Conservation (phyloP, 108 stramenopile species). For the Conticribra weissflogii region DNA sequence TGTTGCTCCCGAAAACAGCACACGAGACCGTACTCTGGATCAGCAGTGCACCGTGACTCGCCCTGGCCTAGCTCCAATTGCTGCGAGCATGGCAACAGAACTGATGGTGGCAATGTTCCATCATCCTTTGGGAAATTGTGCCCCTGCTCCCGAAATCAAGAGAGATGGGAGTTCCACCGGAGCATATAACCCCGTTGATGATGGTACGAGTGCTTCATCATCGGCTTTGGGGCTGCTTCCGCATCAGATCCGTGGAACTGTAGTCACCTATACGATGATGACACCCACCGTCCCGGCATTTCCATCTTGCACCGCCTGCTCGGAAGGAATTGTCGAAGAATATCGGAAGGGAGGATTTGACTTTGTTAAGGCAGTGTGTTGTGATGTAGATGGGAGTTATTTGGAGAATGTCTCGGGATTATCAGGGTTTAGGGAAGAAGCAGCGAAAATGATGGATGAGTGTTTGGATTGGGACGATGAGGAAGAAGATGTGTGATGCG, state of each 20-base stretch:
- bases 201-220: constrained; percentile 35
- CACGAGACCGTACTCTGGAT: constrained; percentile 95
- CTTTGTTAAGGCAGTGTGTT: constrained; percentile 82
- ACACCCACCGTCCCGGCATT: constrained; percentile 92
- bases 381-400: constrained; percentile 70
- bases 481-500: constrained; percentile 13
- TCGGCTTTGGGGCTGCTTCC: constrained; percentile 82
- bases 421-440: constrained; percentile 56
- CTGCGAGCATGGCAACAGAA: constrained; percentile 94
- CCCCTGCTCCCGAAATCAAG: constrained; percentile 53
- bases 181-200: constrained; percentile 57
- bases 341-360: constrained; percentile 74
- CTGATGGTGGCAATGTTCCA: constrained; percentile 93
- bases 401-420: constrained; percentile 82
- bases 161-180: constrained; percentile 7
- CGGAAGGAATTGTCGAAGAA: constrained; percentile 75
- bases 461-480: constrained; percentile 58
- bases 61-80: constrained; percentile 97
- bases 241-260: constrained; percentile 93
- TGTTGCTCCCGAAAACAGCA: constrained; percentile 96
- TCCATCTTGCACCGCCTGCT: constrained; percentile 91
- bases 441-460: constrained; percentile 47
- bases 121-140: constrained; percentile 72
- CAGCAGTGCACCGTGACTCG: constrained; percentile 99
- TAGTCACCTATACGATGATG: constrained; percentile 92